Evolutionary conservation across 2,329 filamentous ascomycete genomes (phyloP).

Genomic region (Ramularia collo-cygni): DNA sequence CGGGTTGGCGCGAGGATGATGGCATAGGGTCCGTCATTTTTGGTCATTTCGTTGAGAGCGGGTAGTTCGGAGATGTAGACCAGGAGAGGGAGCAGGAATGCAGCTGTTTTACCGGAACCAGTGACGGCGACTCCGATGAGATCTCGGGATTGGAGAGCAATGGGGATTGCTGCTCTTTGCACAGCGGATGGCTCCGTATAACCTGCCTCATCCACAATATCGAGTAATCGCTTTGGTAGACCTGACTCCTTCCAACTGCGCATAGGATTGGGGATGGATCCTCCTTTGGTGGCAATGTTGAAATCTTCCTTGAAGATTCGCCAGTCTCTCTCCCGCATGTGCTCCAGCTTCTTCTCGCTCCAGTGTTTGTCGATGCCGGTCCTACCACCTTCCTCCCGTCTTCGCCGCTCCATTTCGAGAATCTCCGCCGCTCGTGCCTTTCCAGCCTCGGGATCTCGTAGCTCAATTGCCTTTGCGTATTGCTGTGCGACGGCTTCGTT

Average conservation of each 20-base stretch:
- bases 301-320: constrained; percentile 99
- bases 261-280: constrained; percentile 90
- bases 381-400: constrained; percentile 63
- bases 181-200: constrained; percentile 90
- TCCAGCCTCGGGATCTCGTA: constrained; percentile 70
- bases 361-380: constrained; percentile 86
- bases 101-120: constrained; percentile 95
- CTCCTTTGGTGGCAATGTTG: constrained; percentile 91
- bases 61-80: constrained; percentile 92
- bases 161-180: constrained; percentile 89
- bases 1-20: constrained; percentile 93
- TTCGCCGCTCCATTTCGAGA: constrained; percentile 74
- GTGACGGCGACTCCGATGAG: constrained; percentile 98
- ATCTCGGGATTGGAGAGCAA: constrained; percentile 85
- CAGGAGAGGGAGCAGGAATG: constrained; percentile 84
- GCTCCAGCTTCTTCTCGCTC: constrained; percentile 84
- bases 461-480: constrained; percentile 63
- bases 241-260: constrained; percentile 83
- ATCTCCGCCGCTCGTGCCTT: constrained; percentile 69
- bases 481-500: constrained; percentile 44
- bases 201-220: constrained; percentile 76
- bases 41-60: constrained; percentile 73
- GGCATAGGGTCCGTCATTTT: constrained; percentile 94
- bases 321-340: constrained; percentile 98
- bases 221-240: constrained; percentile 68